phyloP scores from a whole-genome alignment of 768 basidiomycete species.

The Suillus weaverae region DNA sequence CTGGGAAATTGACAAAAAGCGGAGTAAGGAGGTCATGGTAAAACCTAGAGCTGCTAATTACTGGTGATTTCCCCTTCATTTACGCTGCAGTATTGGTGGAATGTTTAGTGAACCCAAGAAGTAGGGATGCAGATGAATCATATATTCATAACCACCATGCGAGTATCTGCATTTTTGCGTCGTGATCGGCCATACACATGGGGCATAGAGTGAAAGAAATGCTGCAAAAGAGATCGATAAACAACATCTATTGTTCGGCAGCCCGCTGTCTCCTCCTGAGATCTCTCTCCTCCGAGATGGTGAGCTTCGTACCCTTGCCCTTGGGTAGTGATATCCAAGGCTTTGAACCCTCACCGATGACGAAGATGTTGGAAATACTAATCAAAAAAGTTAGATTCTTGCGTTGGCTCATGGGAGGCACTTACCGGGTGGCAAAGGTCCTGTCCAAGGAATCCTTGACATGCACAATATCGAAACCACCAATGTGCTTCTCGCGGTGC shows the following conservation, averaged over 20 bases:
- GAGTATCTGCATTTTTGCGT: conserved; percentile 21
- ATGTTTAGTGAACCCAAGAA: not conserved
- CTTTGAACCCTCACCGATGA: conserved; percentile 94
- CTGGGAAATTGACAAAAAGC: conserved; percentile 83
- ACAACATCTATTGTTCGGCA: conserved; percentile 57
- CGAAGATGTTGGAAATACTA: conserved; percentile 96
- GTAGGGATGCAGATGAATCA: conserved; percentile 4
- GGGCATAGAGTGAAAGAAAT: conserved; percentile 13
- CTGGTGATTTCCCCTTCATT: conserved; percentile 35
- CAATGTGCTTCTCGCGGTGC: conserved; percentile 95
- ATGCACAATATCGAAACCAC: conserved; percentile 98
- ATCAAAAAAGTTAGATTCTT: not conserved
- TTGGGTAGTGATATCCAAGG: conserved; percentile 96
- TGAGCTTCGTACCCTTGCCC: conserved; percentile 97
- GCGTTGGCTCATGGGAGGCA: conserved; percentile 10
- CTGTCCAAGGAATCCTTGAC: conserved; percentile 94
- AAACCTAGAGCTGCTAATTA: conserved; percentile 44
- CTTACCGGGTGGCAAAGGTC: conserved; percentile 96
- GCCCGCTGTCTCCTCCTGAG: conserved; percentile 79
- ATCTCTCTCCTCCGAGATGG: conserved; percentile 96
- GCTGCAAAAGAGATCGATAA: conserved; percentile 9
- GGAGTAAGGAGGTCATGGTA: conserved; percentile 39
- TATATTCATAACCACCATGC: conserved; percentile 18
- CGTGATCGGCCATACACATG: conserved; percentile 18
- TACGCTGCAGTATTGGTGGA: not conserved